These are phyloP conservation scores for Eucalyptus grandis DNA, from an alignment of 345 rosid genomes.

Conservation along the genomic window DNA sequence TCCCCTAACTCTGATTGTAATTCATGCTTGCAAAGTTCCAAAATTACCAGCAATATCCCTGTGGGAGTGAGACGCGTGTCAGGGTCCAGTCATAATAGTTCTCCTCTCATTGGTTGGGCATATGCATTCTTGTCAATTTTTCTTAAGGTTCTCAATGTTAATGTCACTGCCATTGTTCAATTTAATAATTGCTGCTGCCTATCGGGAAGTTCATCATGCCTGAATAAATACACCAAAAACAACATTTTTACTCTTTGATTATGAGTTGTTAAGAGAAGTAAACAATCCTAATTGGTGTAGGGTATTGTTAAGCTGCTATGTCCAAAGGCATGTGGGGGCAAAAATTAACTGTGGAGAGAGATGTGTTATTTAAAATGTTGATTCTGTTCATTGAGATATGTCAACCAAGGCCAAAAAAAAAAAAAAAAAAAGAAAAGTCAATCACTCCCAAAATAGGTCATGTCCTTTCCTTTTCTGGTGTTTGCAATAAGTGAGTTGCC, in stretches of 20 bases:
- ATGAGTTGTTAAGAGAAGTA: background rate
- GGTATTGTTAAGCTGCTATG: background rate
- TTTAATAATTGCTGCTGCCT: background rate
- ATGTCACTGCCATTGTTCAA: background rate
- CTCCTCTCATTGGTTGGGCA: background rate
- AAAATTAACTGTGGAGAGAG: background rate
- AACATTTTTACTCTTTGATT: background rate
- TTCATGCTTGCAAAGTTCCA: background rate
- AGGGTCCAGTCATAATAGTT: background rate
- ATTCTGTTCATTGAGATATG: background rate
- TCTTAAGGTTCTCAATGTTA: background rate
- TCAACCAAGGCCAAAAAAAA: background rate
- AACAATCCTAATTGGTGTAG: background rate
- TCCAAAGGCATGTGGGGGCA: background rate
- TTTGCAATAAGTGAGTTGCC: background rate
- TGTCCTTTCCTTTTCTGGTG: background rate
- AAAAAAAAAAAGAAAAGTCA: background rate
- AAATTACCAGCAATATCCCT: background rate
- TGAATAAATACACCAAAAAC: background rate
- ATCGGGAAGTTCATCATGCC: background rate
- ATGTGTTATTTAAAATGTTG: background rate
- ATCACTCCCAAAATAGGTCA: background rate
- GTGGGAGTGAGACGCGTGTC: background rate
- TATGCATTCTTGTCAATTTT: background rate
- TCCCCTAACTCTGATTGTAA: background rate